Base-by-base conservation (phyloP, 805 yeast species). In the Candida awuae region DNA sequence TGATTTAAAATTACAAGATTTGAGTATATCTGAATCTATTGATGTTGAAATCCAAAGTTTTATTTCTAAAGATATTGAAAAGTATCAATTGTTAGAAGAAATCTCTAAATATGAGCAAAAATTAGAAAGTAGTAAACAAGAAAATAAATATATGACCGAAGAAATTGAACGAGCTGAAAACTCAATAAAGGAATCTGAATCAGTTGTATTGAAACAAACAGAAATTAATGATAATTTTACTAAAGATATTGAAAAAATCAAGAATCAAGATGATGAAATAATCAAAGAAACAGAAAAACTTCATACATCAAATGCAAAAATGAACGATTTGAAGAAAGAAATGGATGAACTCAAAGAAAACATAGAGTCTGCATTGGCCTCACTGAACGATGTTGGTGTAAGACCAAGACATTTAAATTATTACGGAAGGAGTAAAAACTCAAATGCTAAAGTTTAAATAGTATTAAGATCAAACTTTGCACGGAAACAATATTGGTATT, bases 131-230 rank as follows among this genome's bases (percentile, higher is more conserved):
- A 66, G 68, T 31, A 55, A 57, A 2, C 75, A 73, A 26, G 95
- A 86, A 50, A 70, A 67, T 33, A 72, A 65, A 35, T 87, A 83
- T 56, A 80, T 79, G 75, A 51, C 57, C 8, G 65, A 63, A 22
- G 90, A 84, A 53, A 68, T 75, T 22, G 59, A 58, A 15, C 70
- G 76, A 37, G 81, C 86, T 0, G 48, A 55, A 9, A 59, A 57
- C 8, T 70, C 86, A 0, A 65, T 71, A 0, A 46, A 47, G 10
- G 80, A 73, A 14, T 68, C 78, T 1, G 52, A 61, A 1, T 33
- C 32, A 2, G 63, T 58, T 28, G 61, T 67, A 6, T 34, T 30
- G 1, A 40, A 38, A n/a, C 47, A 46, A 29, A 34, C 41, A 26
- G 28, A 25, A 6, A 44, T 39, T 17, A 39, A 48, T 26, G 40